These are phyloP conservation scores for Clavulina sp. DNA, from an alignment of 768 basidiomycete genomes.

Conservation along the genomic window DNA sequence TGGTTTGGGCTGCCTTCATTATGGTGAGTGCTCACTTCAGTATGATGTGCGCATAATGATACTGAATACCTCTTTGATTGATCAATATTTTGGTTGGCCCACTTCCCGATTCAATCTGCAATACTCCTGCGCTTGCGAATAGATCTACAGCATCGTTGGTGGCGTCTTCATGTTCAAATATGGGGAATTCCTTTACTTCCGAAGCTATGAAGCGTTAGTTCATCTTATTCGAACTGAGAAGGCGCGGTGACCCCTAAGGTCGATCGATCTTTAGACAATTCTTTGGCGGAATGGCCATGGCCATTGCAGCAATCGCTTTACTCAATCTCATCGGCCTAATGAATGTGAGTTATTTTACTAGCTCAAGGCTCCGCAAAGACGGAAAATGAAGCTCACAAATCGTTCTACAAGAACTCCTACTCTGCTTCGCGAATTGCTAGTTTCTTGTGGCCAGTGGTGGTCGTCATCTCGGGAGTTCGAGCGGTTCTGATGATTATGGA, in stretches of 20 bases:
- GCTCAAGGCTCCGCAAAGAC: background rate
- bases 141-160: constrained; percentile 52
- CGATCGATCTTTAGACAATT: constrained; percentile 22
- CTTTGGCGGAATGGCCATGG: constrained; percentile 47
- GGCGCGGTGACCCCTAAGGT: background rate
- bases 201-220: constrained; percentile 44
- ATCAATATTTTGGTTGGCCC: constrained; percentile 2
- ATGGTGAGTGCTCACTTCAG: constrained; percentile 26
- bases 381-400: background rate
- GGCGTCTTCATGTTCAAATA: constrained; percentile 42
- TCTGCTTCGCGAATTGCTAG: constrained; percentile 46
- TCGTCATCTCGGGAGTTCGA: constrained; percentile 44
- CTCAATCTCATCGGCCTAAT: constrained; percentile 42
- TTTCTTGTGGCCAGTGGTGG: constrained; percentile 54
- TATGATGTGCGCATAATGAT: background rate
- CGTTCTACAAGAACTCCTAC: constrained; percentile 38
- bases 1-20: constrained; percentile 49
- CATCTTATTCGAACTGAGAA: background rate
- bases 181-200: constrained; percentile 49
- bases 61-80: background rate
- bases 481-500: constrained; percentile 58
- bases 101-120: background rate
- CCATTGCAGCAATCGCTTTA: constrained; percentile 31
- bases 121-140: constrained; percentile 7
- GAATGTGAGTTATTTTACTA: constrained; percentile 30